phyloP scores from a whole-genome alignment of 1,284 basidiomycete species.

The Rhodotorula sp. region DNA sequence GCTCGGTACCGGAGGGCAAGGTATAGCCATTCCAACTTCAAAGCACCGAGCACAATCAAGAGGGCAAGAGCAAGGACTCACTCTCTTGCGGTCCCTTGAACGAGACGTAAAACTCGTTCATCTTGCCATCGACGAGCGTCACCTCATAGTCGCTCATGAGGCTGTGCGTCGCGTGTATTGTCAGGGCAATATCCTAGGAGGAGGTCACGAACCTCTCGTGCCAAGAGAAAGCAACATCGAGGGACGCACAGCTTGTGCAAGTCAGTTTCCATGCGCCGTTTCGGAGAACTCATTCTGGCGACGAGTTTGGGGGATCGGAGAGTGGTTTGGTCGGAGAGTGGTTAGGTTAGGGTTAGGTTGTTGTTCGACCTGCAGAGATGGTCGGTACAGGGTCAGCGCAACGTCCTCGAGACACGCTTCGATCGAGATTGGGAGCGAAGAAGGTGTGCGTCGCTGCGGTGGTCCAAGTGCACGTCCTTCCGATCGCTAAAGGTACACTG shows the following conservation, averaged over 20 bases:
- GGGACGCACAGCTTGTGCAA: slow-evolving; percentile 91
- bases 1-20: neutral
- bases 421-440: too few species aligned
- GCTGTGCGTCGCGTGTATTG: too few species aligned
- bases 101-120: slow-evolving; percentile 97
- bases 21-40: neutral
- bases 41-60: neutral
- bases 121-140: slow-evolving; percentile 93
- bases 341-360: neutral
- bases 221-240: neutral
- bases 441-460: too few species aligned
- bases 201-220: too few species aligned
- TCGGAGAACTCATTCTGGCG: slow-evolving; percentile 59
- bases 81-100: slow-evolving; percentile 94
- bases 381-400: neutral
- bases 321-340: neutral
- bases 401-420: too few species aligned
- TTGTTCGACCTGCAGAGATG: neutral
- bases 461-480: too few species aligned
- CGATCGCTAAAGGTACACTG: too few species aligned
- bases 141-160: slow-evolving; percentile 97
- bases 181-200: too few species aligned
- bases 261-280: slow-evolving; percentile 96
- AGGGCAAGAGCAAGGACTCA: slow-evolving; percentile 54
- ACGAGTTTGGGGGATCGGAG: neutral